Base-by-base conservation (phyloP, 208 protist genomes). In the Acanthamoeba sp. region DNA sequence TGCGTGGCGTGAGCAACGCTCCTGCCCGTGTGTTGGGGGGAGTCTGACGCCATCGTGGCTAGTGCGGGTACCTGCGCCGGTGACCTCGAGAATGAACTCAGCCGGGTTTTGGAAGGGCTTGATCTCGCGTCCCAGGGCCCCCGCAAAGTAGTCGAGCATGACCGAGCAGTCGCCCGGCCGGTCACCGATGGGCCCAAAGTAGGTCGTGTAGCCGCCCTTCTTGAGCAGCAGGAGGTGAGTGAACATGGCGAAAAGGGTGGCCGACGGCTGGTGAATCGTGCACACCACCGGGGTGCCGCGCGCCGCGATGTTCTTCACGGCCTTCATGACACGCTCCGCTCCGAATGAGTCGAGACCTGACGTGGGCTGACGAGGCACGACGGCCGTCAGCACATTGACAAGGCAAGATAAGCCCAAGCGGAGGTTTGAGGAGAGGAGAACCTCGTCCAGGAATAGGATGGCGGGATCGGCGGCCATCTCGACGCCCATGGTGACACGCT, bases 401-500 rank as follows among this genome's bases (percentile, higher is more conserved):
- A n/a, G n/a, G n/a, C n/a, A n/a, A n/a, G n/a, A n/a, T n/a, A n/a
- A n/a, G n/a, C n/a, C n/a, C n/a, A n/a, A n/a, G n/a, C n/a, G n/a
- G n/a, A n/a, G n/a, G n/a, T n/a, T n/a, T n/a, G n/a, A n/a, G n/a
- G n/a, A n/a, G n/a, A 20, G 45, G 42, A 14, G 45, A 1, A 50
- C 45, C 45, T 97, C 95, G 62, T 96, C 95, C 1, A 96, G 55
- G 66, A 96, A 96, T 0, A 96, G 36, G 34, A 96, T 59, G 36
- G 89, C 66, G 20, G 95, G 95, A 42, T 95, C 90, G 18, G 95
- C 95, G n/a, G 95, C 95, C 29, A 96, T 93, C 57, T 96, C 95
- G 57, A 96, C 87, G 50, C 94, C 95, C 42, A 96, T 96, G 7
- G 95, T 95, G 2, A 96, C 95, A 20, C 95, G 40, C 66, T 96